Base-by-base conservation (phyloP, 2,329 filamentous ascomycete genomes). In the Talaromyces verruculosus region DNA sequence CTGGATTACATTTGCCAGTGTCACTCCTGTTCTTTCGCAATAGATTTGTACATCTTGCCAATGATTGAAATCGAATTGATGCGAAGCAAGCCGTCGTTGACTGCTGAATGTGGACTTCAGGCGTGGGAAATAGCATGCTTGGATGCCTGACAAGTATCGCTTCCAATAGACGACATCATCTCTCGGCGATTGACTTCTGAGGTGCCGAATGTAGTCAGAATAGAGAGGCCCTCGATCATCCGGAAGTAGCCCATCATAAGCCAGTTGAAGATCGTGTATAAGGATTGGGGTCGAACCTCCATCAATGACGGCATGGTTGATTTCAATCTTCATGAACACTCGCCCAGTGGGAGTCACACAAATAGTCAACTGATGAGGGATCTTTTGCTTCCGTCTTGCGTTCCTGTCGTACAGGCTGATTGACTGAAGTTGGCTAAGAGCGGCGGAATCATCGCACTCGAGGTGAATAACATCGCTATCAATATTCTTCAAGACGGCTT, bases 191-290 rank as follows among this genome's bases (percentile, higher is more conserved):
- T 73, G 72, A 1, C 68, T 70, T 60, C 69, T 71, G 28, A 76
- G 72, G 47, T 74, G 75, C n/a, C 72, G 71, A 62, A 80, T 78
- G 58, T 79, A 80, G 1, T 79, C 73, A 58, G 75, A 75, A 67
- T 77, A 79, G 4, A 67, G 68, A 13, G 77, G 76, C 1, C 76
- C 75, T 17, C 68, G 33, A 2, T 67, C 72, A 3, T 73, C 68
- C 10, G 71, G 57, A 8, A 78, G 30, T 76, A 75, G 11, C 75
- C 76, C 57, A 19, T 77, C 74, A 60, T 85, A 85, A 3, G 81
- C 65, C 33, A 65, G 57, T 41, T 58, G 30, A 25, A 67, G 65
- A 10, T 67, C 65, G 10, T 62, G 65, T n/a, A 67, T 64, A 10
- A 67, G 13, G 8, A 67, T 67, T 5, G 55, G 47, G 43, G 63